A percentile compares a stretch with the other conserved stretches of the same genome.
These are phyloP conservation scores for Cydonia oblonga DNA, from an alignment of 331 rosid genomes.

Conservation along the genomic window DNA sequence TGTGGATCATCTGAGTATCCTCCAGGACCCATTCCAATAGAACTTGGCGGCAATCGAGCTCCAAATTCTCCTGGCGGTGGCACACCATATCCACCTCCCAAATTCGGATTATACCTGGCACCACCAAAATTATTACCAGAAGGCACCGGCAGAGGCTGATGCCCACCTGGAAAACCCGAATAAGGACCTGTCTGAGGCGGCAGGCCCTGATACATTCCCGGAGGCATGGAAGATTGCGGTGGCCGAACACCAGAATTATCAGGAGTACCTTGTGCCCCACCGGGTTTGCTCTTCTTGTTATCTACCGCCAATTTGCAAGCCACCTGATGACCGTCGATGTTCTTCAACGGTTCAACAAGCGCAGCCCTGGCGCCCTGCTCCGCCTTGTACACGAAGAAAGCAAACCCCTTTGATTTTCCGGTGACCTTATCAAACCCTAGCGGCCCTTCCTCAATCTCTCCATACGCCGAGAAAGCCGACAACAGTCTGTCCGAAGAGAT, in stretches of 20 bases:
- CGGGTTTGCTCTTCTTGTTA: slow-evolving; percentile 35
- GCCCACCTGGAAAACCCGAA: slow-evolving; percentile 29
- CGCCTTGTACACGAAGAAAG: slow-evolving; percentile 49
- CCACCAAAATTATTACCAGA: neutral
- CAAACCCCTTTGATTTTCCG: slow-evolving; percentile 50
- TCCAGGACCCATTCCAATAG: slow-evolving; percentile 27
- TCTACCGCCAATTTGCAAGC: slow-evolving; percentile 54
- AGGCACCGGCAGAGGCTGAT: neutral
- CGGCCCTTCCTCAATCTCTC: slow-evolving; percentile 62
- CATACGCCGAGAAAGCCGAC: slow-evolving; percentile 25
- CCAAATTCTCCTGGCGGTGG: slow-evolving; percentile 29
- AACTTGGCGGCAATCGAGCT: slow-evolving; percentile 29
- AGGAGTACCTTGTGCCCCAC: slow-evolving; percentile 8
- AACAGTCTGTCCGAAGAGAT: slow-evolving; percentile 39
- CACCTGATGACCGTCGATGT: slow-evolving; percentile 51
- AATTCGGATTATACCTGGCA: slow-evolving; percentile 28
- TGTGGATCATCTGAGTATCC: slow-evolving; percentile 35
- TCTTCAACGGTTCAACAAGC: slow-evolving; percentile 35
- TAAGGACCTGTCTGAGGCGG: slow-evolving; percentile 9
- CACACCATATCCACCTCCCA: slow-evolving; percentile 22
- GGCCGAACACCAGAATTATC: slow-evolving; percentile 2
- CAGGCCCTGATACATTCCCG: slow-evolving; percentile 21
- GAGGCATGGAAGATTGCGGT: slow-evolving; percentile 11
- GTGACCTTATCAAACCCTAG: slow-evolving; percentile 47
- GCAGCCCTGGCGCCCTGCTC: slow-evolving; percentile 60